These are phyloP conservation scores for Kalaharituber pfeilii DNA, from an alignment of 2,329 filamentous ascomycete genomes.

Conservation along the genomic window DNA sequence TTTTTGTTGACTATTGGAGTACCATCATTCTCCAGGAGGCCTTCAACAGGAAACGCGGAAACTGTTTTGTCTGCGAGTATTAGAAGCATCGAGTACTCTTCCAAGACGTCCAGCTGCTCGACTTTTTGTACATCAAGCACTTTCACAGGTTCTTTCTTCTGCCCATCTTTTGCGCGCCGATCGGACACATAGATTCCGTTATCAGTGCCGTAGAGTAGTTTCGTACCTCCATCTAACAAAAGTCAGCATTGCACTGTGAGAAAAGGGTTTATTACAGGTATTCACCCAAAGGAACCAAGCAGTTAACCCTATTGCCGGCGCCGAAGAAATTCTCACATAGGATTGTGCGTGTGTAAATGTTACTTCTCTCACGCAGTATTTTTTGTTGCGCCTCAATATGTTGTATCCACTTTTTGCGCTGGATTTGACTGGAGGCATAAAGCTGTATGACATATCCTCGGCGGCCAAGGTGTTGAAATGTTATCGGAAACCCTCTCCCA, in stretches of 20 bases:
- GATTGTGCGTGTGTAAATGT: constrained; percentile 50
- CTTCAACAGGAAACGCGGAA: constrained; percentile 72
- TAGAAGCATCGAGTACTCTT: constrained; percentile 82
- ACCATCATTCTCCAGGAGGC: constrained; percentile 64
- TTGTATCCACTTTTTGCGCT: constrained; percentile 92
- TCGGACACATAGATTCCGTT: constrained; percentile 85
- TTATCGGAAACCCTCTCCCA: constrained; percentile 74
- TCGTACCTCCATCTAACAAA: constrained; percentile 66
- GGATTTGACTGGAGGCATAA: constrained; percentile 68
- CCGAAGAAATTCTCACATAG: constrained; percentile 82
- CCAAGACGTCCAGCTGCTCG: constrained; percentile 87
- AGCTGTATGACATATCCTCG: constrained; percentile 85
- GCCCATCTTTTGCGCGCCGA: constrained; percentile 66
- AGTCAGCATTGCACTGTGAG: constrained; percentile 5
- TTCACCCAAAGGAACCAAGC: constrained; percentile 77
- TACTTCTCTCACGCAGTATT: constrained; percentile 58
- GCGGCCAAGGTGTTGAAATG: constrained; percentile 88
- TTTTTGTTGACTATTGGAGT: constrained; percentile 59
- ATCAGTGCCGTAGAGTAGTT: constrained; percentile 87
- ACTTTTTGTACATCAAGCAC: constrained; percentile 76
- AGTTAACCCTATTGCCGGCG: constrained; percentile 75
- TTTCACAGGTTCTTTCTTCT: constrained; percentile 49
- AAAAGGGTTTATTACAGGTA: too few species aligned
- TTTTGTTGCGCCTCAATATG: constrained; percentile 83
- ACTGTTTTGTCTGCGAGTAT: constrained; percentile 88